A percentile compares a stretch with the other conserved stretches of the same genome.
phyloP scores from a whole-genome alignment of 169 alveolate genomes.

The Neospora caninum region DNA sequence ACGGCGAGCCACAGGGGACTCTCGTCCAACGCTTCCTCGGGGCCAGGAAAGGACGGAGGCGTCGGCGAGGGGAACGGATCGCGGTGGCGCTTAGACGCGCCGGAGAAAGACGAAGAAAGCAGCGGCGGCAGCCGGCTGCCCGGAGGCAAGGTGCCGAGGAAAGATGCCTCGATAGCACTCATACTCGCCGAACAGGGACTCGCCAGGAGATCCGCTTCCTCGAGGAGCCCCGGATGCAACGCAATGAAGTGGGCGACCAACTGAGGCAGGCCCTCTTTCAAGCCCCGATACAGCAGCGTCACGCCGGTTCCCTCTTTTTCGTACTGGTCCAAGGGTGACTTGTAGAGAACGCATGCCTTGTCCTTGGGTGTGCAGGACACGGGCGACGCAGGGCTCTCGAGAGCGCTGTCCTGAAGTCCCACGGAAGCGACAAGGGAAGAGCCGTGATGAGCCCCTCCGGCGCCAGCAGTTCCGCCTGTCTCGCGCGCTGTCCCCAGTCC shows the following conservation, averaged over 20 bases:
- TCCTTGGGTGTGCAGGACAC: not conserved
- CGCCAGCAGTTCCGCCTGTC: not conserved
- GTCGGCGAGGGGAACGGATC: not conserved
- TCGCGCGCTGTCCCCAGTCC: not conserved
- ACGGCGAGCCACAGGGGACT: slow-evolving; percentile 82
- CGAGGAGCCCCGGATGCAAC: not conserved
- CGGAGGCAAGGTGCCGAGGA: not conserved
- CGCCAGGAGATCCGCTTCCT: not conserved
- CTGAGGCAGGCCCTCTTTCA: not conserved
- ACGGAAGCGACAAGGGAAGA: not conserved
- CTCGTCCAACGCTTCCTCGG: slow-evolving; percentile 50
- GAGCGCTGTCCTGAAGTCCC: not conserved
- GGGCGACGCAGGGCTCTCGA: not conserved
- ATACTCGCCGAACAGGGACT: slow-evolving; percentile 24
- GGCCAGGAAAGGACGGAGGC: not conserved
- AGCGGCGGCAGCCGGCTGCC: slow-evolving; percentile 6
- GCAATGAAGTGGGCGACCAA: not conserved
- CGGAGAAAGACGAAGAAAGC: not conserved
- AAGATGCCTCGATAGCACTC: not conserved
- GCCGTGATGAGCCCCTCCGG: not conserved
- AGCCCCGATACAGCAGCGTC: not conserved
- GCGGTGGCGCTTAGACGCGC: not conserved
- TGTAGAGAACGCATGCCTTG: not conserved
- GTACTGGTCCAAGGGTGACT: not conserved
- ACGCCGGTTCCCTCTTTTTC: not conserved